Evolutionary conservation across 371 early-diverging fungal species (phyloP), one percentile per base, ranked within the genome.

Genomic region (Apophysomyces ossiformis): DNA sequence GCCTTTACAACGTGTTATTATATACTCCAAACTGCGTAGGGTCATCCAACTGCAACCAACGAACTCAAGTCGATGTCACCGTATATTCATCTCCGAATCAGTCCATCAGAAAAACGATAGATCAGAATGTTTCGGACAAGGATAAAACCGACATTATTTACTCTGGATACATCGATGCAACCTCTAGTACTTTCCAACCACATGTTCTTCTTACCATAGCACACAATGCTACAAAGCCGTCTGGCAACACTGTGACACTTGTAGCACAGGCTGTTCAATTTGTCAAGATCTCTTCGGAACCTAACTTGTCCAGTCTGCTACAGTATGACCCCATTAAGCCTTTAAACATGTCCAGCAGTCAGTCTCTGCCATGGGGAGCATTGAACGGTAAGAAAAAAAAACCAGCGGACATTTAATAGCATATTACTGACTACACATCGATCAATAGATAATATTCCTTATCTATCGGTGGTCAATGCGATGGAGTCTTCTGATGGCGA

Each of bases 1-100:
- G 92, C 15, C 75, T 77, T 46, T 92, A 92, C 57, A 78, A 87
- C 21, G 85, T 90, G 1, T 78, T 79, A 43, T 45, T 90, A 50
- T 81, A 82, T 63, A 79, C 86, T 1, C 92, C 92, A 15, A 81
- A 79, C 21, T 92, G 92, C 64, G 68, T 69, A 59, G 64, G 70
- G 37, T 73, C 75, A 36, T 71, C 76, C 38, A 72, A 78, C n/a
- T 89, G 90, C 50, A 41, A 54, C 7, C 69, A 67, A 41, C 82
- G 90, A 18, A 75, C 80, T 0, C 69, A 78, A 21, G 82, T 85
- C 32, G 75, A 80, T 60, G 8, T 75, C 36, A 45, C 67, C 1
- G 56, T 86, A 1, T 61, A 60, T 18, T 65, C 70, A n/a, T 63
- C 82, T 6, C 63, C 74, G 0, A 66, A 70, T 13, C 65, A 71